A percentile compares a stretch with the other conserved stretches of the same genome.
Conservation (phyloP, 1,139 yeast species). For the Torulaspora pretoriensis region DNA sequence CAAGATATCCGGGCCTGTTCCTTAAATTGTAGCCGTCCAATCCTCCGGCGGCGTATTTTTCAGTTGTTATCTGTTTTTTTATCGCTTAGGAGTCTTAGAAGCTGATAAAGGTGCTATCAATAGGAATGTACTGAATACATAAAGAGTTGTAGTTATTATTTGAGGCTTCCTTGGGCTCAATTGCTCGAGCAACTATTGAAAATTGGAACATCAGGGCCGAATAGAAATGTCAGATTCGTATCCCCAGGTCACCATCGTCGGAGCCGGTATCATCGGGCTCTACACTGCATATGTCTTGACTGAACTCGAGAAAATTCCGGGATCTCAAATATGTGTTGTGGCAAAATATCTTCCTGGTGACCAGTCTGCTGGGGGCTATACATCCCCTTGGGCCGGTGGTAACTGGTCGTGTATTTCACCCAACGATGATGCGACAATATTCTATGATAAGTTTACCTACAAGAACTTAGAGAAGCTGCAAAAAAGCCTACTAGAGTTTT, state of each 20-base stretch:
- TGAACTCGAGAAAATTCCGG: slow-evolving; percentile 42
- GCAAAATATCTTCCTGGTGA: slow-evolving; percentile 74
- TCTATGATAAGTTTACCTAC: slow-evolving; percentile 55
- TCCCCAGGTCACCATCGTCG: slow-evolving; percentile 23
- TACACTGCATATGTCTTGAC: slow-evolving; percentile 56
- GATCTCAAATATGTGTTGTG: slow-evolving; percentile 49
- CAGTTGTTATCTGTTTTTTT: background rate
- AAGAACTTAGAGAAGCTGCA: slow-evolving; percentile 44
- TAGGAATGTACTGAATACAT: background rate
- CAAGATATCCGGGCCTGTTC: no score
- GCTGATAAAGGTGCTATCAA: no score
- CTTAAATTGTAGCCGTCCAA: no score
- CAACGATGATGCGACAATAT: slow-evolving; percentile 48
- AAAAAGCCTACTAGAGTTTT: slow-evolving; percentile 21
- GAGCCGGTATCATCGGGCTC: slow-evolving; percentile 70
- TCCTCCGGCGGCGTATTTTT: background rate
- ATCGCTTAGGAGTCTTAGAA: background rate
- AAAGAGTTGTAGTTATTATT: background rate
- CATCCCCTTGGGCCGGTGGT: slow-evolving; percentile 83
- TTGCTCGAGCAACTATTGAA: slow-evolving; percentile 1
- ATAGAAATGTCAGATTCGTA: slow-evolving; percentile 2
- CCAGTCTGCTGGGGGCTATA: slow-evolving; percentile 55
- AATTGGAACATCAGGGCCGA: no score
- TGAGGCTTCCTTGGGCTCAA: background rate
- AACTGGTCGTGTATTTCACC: slow-evolving; percentile 60